phyloP scores from a whole-genome alignment of 257 asterid species.

The Solanum chilense region DNA sequence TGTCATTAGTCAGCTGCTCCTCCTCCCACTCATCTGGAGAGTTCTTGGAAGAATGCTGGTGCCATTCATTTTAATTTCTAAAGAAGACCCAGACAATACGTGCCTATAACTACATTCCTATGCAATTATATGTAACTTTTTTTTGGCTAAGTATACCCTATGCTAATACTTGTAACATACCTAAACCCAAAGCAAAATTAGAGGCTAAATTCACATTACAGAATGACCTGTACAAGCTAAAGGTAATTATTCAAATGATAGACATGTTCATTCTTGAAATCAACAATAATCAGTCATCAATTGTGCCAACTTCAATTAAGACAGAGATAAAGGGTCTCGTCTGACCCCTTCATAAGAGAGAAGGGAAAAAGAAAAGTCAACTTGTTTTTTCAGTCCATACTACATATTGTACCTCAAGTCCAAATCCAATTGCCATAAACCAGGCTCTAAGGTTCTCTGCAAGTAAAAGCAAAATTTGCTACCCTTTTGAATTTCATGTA shows the following conservation, averaged over 20 bases:
- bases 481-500: not conserved
- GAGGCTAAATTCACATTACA: not conserved
- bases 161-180: not conserved
- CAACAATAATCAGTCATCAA: not conserved
- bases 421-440: not conserved
- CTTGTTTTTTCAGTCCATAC: not conserved
- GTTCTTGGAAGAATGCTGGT: not conserved
- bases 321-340: not conserved
- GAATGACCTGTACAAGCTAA: not conserved
- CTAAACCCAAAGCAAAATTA: not conserved
- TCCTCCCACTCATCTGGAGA: not conserved
- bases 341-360: not conserved
- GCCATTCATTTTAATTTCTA: not conserved
- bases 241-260: not conserved
- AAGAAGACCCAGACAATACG: not conserved
- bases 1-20: not conserved
- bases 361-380: not conserved
- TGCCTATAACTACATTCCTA: not conserved
- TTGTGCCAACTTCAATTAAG: not conserved
- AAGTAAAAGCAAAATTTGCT: not conserved
- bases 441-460: not conserved
- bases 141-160: not conserved
- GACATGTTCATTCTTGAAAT: not conserved
- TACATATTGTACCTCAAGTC: not conserved
- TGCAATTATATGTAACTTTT: not conserved